A percentile compares a stretch with the other conserved stretches of the same genome.
Conservation (phyloP, 495 filamentous ascomycete genomes). For the Neurospora sp. region DNA sequence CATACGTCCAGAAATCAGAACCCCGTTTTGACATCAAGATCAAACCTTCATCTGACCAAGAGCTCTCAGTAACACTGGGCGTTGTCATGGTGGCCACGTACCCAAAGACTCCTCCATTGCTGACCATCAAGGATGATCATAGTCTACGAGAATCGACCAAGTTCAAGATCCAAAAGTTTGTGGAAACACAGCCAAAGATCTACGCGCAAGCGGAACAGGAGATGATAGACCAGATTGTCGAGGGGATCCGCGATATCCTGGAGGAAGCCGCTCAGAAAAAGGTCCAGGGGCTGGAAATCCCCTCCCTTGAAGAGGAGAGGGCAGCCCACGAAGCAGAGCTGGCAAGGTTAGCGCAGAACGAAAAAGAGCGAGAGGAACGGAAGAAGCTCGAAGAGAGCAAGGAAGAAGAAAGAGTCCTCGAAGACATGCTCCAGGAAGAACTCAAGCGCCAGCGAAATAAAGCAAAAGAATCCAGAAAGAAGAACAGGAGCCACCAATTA, state of each 20-base stretch:
- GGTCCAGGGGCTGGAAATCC: conserved; percentile 60
- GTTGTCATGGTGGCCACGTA: conserved; percentile 85
- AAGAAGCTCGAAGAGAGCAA: conserved; percentile 46
- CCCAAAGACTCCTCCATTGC: conserved; percentile 71
- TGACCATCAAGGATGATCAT: conserved; percentile 56
- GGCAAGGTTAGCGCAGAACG: conserved; percentile 37
- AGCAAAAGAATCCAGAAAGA: conserved; percentile 44
- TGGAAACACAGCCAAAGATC: conserved; percentile 59
- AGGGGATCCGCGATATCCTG: conserved; percentile 73
- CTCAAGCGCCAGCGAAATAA: conserved; percentile 52
- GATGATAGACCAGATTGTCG: conserved; percentile 84
- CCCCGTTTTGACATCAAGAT: conserved; percentile 71
- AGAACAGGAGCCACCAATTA: conserved; percentile 22
- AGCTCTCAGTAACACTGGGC: conserved; percentile 49
- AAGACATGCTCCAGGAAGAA: conserved; percentile 69
- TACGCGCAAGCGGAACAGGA: conserved; percentile 48
- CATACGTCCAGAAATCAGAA: conserved; percentile 54
- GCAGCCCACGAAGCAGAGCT: conserved; percentile 51
- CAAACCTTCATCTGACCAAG: conserved; percentile 58
- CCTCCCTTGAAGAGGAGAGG: conserved; percentile 83
- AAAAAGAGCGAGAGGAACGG: conserved; percentile 37
- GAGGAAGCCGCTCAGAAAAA: conserved; percentile 74
- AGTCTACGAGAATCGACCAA: conserved; percentile 53
- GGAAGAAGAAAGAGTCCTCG: conserved; percentile 67
- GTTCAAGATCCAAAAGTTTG: conserved; percentile 57